These are phyloP conservation scores for Zasmidium citrigriseum DNA, from an alignment of 2,329 filamentous ascomycete genomes.

Conservation along the genomic window DNA sequence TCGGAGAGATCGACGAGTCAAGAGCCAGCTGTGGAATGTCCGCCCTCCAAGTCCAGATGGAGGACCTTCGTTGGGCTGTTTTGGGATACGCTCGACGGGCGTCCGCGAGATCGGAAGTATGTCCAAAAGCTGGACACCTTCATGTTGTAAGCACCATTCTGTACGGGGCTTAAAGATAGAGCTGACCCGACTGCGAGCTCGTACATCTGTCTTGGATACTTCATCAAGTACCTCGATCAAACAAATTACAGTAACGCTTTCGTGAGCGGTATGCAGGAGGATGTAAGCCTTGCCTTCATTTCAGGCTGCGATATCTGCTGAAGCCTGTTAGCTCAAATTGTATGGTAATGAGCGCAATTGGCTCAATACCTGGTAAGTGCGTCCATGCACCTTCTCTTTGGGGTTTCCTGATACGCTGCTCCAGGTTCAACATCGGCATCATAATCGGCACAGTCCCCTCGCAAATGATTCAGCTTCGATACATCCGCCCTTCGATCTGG, in stretches of 20 bases:
- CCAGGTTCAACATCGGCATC: constrained; percentile 15
- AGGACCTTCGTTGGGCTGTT: constrained; percentile 12
- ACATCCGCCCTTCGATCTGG: constrained; percentile 13
- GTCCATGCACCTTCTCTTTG: no score
- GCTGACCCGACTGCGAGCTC: background rate
- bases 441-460: constrained; percentile 17
- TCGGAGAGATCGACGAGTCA: background rate
- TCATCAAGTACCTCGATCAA: constrained; percentile 6
- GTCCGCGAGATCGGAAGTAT: constrained; percentile 12
- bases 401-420: no score
- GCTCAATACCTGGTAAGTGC: constrained; percentile 11
- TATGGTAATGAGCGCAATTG: constrained; percentile 43
- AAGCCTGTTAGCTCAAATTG: no score
- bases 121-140: constrained; percentile 11
- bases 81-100: constrained; percentile 17
- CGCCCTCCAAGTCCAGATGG: background rate
- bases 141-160: background rate
- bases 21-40: no score
- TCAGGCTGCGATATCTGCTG: no score
- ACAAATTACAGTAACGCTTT: constrained; percentile 38
- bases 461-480: constrained; percentile 13
- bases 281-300: constrained; percentile 26
- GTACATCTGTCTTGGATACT: constrained; percentile 12
- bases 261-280: constrained; percentile 45
- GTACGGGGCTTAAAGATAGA: no score